Evolutionary conservation across 805 yeast genomes (phyloP).

Genomic region (Wickerhamiella brachini): DNA sequence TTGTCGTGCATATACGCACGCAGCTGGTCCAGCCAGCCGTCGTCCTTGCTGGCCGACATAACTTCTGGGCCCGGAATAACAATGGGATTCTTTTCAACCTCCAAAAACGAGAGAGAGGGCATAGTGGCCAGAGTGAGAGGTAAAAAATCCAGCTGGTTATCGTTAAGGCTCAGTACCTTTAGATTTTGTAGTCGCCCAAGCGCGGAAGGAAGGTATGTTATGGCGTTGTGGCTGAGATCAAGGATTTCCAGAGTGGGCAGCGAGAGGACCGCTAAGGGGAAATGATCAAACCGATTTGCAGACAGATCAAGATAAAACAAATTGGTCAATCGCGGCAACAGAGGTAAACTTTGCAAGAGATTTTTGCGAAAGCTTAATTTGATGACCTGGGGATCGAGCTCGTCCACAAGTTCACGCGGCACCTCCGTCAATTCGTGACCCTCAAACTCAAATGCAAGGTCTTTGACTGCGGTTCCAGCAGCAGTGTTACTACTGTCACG

Average conservation of each 20-base stretch:
- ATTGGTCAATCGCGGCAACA: slow-evolving; percentile 28
- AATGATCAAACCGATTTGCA: slow-evolving; percentile 37
- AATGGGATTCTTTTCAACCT: slow-evolving; percentile 49
- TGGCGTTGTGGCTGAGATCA: slow-evolving; percentile 46
- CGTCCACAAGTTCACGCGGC: slow-evolving; percentile 4
- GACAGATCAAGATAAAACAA: slow-evolving; percentile 55
- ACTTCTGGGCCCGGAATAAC: slow-evolving; percentile 20
- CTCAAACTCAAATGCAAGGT: slow-evolving; percentile 7
- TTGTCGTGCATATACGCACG: slow-evolving; percentile 26
- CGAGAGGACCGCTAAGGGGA: slow-evolving; percentile 33
- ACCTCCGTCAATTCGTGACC: slow-evolving; percentile 3
- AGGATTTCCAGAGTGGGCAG: slow-evolving; percentile 42
- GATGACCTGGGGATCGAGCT: slow-evolving; percentile 1
- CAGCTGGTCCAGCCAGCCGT: slow-evolving; percentile 34
- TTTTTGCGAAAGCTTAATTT: slow-evolving; percentile 45
- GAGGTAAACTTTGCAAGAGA: slow-evolving; percentile 34
- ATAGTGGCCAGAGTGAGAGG: slow-evolving; percentile 41
- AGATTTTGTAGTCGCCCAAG: slow-evolving; percentile 27
- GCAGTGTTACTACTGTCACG: background rate
- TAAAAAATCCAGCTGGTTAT: slow-evolving; percentile 42
- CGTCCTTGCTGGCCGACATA: slow-evolving; percentile 17
- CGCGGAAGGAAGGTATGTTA: slow-evolving; percentile 35
- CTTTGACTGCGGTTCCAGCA: background rate
- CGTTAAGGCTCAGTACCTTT: slow-evolving; percentile 46
- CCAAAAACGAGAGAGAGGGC: slow-evolving; percentile 40